Percentiles rank a stretch among this genome's conserved stretches.
phyloP scores from a whole-genome alignment of 306 rosid genomes.

The Acacia acuminata region DNA sequence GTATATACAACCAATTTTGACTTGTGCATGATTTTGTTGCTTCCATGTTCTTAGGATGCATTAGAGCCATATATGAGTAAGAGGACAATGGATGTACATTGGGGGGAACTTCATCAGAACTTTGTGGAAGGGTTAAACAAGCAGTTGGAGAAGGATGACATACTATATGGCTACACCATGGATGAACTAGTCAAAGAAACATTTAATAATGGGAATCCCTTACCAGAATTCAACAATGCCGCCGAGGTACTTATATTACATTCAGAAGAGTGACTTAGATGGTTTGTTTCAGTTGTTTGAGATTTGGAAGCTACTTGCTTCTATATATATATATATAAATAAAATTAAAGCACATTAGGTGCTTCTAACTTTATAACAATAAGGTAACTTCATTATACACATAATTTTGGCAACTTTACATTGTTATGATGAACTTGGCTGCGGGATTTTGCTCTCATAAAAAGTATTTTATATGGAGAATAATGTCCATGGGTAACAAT shows the following conservation, averaged over 20 bases:
- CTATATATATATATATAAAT: not conserved
- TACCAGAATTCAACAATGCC: slow-evolving; percentile 87
- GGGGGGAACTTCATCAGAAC: slow-evolving; percentile 82
- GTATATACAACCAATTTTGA: not conserved
- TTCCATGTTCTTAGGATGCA: slow-evolving; percentile 67
- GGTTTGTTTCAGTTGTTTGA: slow-evolving; percentile 14
- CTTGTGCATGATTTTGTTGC: slow-evolving; percentile 7
- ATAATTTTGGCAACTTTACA: not conserved
- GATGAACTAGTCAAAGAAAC: slow-evolving; percentile 92
- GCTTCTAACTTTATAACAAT: not conserved
- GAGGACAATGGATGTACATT: slow-evolving; percentile 74
- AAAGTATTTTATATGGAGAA: not conserved
- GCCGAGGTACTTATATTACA: slow-evolving; percentile 71
- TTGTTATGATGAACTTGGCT: not conserved
- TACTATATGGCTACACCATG: slow-evolving; percentile 76
- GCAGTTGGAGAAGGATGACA: slow-evolving; percentile 77
- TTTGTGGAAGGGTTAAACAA: slow-evolving; percentile 74
- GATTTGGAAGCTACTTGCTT: slow-evolving; percentile 10
- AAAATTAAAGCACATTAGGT: not conserved
- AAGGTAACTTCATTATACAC: not conserved
- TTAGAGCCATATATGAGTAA: slow-evolving; percentile 89
- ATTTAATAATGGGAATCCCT: slow-evolving; percentile 89
- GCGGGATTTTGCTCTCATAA: not conserved
- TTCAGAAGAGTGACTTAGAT: slow-evolving; percentile 26
- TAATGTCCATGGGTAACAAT: not conserved